These are phyloP conservation scores for Sclerotinia subarctica DNA, from an alignment of 2,329 filamentous ascomycete genomes.

Conservation along the genomic window DNA sequence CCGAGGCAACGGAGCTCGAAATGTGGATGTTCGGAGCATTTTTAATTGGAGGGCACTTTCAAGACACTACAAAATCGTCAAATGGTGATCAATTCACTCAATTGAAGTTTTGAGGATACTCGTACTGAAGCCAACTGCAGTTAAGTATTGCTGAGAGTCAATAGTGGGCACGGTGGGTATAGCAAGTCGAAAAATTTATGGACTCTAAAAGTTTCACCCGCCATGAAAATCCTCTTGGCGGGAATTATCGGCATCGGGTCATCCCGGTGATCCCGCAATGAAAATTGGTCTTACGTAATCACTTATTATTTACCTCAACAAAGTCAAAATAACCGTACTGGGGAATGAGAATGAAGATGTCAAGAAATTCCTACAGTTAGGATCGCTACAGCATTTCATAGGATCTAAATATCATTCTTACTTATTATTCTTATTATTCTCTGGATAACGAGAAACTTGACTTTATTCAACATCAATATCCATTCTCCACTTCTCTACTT, in stretches of 20 bases:
- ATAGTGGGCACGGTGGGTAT: conserved; percentile 5
- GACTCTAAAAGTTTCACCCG: conserved; percentile 15
- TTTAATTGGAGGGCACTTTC: not conserved
- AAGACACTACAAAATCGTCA: conserved; percentile 6
- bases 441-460: not conserved
- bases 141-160: conserved; percentile 1
- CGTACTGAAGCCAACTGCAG: conserved; percentile 9
- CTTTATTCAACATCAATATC: not conserved
- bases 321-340: not conserved
- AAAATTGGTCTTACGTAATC: conserved; percentile 4
- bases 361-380: not conserved
- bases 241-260: conserved; percentile 12
- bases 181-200: conserved; percentile 1
- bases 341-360: not conserved
- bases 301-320: not conserved
- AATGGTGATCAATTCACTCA: conserved; percentile 5
- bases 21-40: conserved; percentile 20
- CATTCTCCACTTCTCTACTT: not conserved
- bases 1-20: conserved; percentile 20
- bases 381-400: not conserved
- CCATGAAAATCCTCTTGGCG: conserved; percentile 4
- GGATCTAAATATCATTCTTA: not conserved
- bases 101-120: conserved; percentile 13
- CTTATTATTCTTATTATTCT: not conserved
- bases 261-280: not conserved